Conservation (phyloP, 257 asterid genomes). For the Scutellaria barbata region DNA sequence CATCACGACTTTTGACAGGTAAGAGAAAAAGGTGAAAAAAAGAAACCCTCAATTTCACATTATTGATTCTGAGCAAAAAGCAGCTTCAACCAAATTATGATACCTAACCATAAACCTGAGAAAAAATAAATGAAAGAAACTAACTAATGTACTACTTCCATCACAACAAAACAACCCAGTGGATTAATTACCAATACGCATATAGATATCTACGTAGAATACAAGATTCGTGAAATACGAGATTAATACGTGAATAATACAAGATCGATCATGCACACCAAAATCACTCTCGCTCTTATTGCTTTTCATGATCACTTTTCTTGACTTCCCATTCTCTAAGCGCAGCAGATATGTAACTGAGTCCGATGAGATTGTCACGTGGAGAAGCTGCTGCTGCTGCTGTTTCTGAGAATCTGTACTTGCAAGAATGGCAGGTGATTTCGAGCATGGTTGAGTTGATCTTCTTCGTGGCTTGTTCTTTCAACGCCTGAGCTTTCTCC, state of each 20-base stretch:
- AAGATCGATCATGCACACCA: too few relatives aligned
- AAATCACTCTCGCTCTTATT: too few relatives aligned
- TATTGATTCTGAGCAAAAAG: conserved; percentile 33
- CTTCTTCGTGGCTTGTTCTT: conserved; percentile 53
- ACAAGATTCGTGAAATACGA: conserved; percentile 7
- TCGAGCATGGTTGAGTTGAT: conserved; percentile 54
- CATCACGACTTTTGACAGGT: conserved; percentile 36
- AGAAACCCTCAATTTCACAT: conserved; percentile 28
- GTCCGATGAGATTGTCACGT: conserved; percentile 37
- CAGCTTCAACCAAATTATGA: conserved; percentile 41
- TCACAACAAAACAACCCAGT: conserved; percentile 12
- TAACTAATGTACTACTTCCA: conserved; percentile 25
- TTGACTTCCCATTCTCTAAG: conserved; percentile 52
- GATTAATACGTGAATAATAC: background rate
- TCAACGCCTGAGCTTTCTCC: conserved; percentile 56
- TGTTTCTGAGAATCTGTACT: conserved; percentile 37
- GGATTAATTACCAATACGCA: background rate
- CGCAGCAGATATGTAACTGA: conserved; percentile 57
- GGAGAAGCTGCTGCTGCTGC: background rate
- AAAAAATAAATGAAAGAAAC: conserved; percentile 25
- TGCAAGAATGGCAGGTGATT: conserved; percentile 72
- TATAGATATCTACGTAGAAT: background rate
- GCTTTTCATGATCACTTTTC: conserved; percentile 33
- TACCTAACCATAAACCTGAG: conserved; percentile 36
- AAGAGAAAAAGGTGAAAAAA: conserved; percentile 32